Evolutionary conservation across 1,139 yeast genomes (phyloP).

Genomic region (Torulaspora globosa): DNA sequence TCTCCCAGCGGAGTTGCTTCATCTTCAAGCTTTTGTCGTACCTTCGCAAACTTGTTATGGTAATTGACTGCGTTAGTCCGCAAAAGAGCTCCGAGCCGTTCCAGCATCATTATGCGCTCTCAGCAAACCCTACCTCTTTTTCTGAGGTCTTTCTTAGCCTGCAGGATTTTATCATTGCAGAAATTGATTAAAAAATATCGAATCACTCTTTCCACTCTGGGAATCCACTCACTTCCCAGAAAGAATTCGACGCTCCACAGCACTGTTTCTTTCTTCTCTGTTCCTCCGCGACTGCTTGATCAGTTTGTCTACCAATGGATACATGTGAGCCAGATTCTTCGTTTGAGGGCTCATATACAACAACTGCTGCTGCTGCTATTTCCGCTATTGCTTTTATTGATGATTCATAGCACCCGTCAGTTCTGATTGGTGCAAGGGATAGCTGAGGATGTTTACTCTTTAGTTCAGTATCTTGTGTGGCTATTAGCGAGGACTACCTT

Average conservation of each 20-base stretch:
- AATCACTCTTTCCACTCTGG: constrained; percentile 13
- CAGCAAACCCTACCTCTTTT: constrained; percentile 19
- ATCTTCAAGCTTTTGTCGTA: constrained; percentile 15
- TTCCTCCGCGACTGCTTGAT: constrained; percentile 22
- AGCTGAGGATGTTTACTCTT: no score
- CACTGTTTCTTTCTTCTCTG: constrained; percentile 23
- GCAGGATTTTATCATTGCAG: constrained; percentile 16
- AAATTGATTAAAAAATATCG: constrained; percentile 21
- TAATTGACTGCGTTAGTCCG: constrained; percentile 23
- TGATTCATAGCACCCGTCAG: no score
- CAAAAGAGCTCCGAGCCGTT: constrained; percentile 21
- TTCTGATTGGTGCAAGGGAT: no score
- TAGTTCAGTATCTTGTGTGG: no score
- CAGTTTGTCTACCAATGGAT: constrained; percentile 23
- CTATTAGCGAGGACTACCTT: no score
- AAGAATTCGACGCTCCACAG: constrained; percentile 23
- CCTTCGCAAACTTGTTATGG: constrained; percentile 15
- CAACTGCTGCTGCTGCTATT: constrained; percentile 16
- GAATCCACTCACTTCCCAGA: constrained; percentile 14
- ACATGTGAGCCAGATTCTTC: constrained; percentile 29
- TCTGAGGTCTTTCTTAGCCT: constrained; percentile 13
- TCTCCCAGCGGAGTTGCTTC: constrained; percentile 25
- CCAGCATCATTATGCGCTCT: constrained; percentile 25
- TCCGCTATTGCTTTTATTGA: neutral
- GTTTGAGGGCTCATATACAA: constrained; percentile 31